Base-by-base conservation (phyloP, 225 moss, liverwort and hornwort species). In the Antitrichia curtipendula region DNA sequence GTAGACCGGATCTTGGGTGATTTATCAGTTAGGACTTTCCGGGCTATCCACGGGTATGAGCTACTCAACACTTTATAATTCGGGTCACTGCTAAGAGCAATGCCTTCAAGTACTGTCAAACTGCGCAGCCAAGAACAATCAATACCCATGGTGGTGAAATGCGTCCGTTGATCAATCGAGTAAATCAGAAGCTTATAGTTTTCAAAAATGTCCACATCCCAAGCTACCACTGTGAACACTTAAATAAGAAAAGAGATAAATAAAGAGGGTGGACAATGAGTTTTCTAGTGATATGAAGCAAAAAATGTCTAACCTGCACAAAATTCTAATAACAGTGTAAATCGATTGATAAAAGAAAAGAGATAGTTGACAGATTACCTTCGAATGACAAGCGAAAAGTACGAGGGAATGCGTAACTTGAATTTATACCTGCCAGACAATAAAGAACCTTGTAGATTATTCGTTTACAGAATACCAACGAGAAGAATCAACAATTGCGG, bases 41-140 rank as follows among this genome's bases (percentile, higher is more conserved):
- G 93, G 82, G 98, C 98, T 86, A 98, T 98, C 98, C 98, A 98
- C 80, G 98, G 98, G 88, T 98, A 98, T 5, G 97, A 98, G 84
- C 98, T 97, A 91, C 96, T 95, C 91, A 98, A 90, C 82, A 97
- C 98, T 90, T 98, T 98, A 85, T 97, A 97, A 78, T 95, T 94
- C 61, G 98, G 95, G 89, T 98, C 93, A 86, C 94, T 95, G 79
- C 97, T 96, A 68, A 98, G 92, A 59, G 98, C 98, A 88, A 98
- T 98, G 74, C 98, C 98, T 93, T 98, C 98, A 79, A 98, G 89
- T 24, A 98, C 98, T 84, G 98, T 95, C 92, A 98, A 95, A 92
- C 98, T 98, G 97, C 57, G 54, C 80, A 71, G 50, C 38, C 40
- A 87, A 87, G 47, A 80, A 77, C 41, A 86, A 82, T 36, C 53